These are phyloP conservation scores for Pseudogymnoascus sp. DNA, from an alignment of 2,329 filamentous ascomycete genomes.

Conservation along the genomic window DNA sequence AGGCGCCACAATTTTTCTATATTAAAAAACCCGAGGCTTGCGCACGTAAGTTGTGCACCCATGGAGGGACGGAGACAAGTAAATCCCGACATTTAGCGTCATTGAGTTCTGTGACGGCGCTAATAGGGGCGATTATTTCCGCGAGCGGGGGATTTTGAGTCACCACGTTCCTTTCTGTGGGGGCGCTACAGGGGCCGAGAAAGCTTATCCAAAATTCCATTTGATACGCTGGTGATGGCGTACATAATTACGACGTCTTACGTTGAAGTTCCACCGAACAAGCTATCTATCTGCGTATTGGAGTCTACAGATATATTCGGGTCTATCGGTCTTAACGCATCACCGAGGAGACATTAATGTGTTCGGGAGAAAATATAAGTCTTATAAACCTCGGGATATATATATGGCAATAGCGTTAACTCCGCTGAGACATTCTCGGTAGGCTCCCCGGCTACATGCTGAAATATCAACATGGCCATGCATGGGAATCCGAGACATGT, in stretches of 20 bases:
- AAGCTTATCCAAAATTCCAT: neutral
- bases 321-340: neutral
- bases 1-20: neutral
- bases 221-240: neutral
- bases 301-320: neutral
- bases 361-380: neutral
- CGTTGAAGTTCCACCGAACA: neutral
- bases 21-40: neutral
- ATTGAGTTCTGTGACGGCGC: neutral
- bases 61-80: neutral
- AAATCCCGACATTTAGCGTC: constrained; percentile 3
- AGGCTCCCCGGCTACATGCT: neutral
- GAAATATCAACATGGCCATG: neutral
- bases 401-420: neutral
- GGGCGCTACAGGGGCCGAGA: neutral
- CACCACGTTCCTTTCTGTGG: neutral
- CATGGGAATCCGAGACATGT: neutral
- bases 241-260: neutral
- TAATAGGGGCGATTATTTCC: neutral
- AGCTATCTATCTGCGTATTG: neutral
- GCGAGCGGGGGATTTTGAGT: neutral
- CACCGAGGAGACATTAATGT: neutral
- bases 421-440: neutral
- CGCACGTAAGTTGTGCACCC: neutral
- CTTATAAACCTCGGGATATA: neutral